phyloP scores from a whole-genome alignment of 805 yeast genomes.

The Candida insectalens region DNA sequence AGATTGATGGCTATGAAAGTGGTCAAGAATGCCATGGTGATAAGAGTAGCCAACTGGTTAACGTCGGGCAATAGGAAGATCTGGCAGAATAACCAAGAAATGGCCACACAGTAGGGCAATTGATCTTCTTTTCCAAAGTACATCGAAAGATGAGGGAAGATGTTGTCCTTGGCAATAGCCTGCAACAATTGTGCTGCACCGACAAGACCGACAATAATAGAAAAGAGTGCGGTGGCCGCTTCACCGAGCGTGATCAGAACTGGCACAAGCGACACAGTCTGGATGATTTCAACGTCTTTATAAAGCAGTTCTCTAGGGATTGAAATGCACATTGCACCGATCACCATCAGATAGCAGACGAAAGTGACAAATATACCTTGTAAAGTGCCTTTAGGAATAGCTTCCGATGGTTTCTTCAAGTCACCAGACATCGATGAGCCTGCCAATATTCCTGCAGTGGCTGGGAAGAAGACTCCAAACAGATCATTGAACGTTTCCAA shows the following conservation, averaged over 20 bases:
- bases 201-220: conserved; percentile 89
- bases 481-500: conserved; percentile 75
- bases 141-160: conserved; percentile 64
- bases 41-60: conserved; percentile 87
- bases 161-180: conserved; percentile 83
- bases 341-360: conserved; percentile 66
- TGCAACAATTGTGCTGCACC: conserved; percentile 90
- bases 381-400: conserved; percentile 91
- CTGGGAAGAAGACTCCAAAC: conserved; percentile 95
- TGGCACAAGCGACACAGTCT: conserved; percentile 65
- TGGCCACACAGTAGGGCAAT: conserved; percentile 43
- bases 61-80: conserved; percentile 81
- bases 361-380: conserved; percentile 77
- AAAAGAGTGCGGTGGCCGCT: conserved; percentile 79
- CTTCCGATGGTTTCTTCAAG: conserved; percentile 69
- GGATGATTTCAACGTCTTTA: conserved; percentile 76
- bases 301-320: conserved; percentile 74
- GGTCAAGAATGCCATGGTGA: conserved; percentile 95
- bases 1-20: conserved; percentile 90
- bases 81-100: conserved; percentile 81
- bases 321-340: conserved; percentile 67
- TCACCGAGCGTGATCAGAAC: conserved; percentile 78
- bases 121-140: conserved; percentile 41
- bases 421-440: conserved; percentile 99
- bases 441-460: conserved; percentile 97